phyloP scores from a whole-genome alignment of 352 stramenopile species.

The Globisporangium recalcitrans region DNA sequence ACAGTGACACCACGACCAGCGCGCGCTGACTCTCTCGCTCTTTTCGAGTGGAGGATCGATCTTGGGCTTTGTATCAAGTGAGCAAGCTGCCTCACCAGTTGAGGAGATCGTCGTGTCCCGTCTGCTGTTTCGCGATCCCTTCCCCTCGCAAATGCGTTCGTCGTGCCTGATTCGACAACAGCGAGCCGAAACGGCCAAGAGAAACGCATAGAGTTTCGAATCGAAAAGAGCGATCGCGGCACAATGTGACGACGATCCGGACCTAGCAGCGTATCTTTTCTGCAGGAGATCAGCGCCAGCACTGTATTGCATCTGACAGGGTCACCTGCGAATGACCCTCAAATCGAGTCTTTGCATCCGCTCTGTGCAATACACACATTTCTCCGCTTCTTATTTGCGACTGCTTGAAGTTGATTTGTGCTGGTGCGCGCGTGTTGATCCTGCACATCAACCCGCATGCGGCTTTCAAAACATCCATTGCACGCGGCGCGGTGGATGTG shows the following conservation, averaged over 20 bases:
- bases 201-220: not conserved
- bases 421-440: not conserved
- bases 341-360: not conserved
- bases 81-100: not conserved
- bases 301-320: too few species aligned
- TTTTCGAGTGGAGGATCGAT: not conserved
- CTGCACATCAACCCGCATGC: not conserved
- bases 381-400: not conserved
- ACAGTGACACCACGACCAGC: not conserved
- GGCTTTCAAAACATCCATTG: not conserved
- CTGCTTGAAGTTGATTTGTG: not conserved
- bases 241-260: not conserved
- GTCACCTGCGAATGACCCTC: not conserved
- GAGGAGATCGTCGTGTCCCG: too few species aligned
- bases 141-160: not conserved
- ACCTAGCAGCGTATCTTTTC: not conserved
- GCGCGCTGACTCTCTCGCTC: slow-evolving; percentile 4
- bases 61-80: not conserved
- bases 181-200: not conserved
- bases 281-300: not conserved
- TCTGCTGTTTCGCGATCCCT: not conserved
- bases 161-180: not conserved
- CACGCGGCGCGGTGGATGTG: too few species aligned
- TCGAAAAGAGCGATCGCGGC: not conserved
- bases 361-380: not conserved